Conservation (phyloP, 148 eudicot genomes). For the Linanthus parryae region DNA sequence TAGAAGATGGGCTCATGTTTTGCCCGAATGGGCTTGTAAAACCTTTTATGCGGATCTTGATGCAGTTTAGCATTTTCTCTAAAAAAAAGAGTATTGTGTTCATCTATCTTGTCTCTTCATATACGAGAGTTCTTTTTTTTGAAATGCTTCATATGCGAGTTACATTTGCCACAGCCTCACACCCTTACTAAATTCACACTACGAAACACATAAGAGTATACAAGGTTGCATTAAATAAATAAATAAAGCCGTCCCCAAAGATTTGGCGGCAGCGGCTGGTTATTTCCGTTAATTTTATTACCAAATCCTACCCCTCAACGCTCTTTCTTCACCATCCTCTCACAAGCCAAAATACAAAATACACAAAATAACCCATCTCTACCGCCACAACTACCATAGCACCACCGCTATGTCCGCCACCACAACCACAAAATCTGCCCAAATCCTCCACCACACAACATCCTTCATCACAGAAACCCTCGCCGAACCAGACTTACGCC, state of each 20-base stretch:
- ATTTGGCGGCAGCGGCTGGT: background rate
- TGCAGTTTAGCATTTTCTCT: too few species aligned
- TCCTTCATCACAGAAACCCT: slow-evolving; percentile 26
- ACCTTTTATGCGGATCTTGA: too few species aligned
- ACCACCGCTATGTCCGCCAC: slow-evolving; percentile 27
- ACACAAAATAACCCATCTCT: background rate
- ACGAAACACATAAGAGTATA: too few species aligned
- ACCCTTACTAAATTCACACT: too few species aligned
- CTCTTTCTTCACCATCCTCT: background rate
- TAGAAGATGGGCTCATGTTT: too few species aligned
- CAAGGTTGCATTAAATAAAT: too few species aligned
- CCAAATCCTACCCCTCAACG: background rate
- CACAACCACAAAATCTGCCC: slow-evolving; percentile 13
- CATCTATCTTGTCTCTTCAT: too few species aligned
- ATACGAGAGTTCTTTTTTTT: too few species aligned
- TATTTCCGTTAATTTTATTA: background rate
- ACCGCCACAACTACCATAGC: slow-evolving; percentile 4
- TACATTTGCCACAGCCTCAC: too few species aligned
- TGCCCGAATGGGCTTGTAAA: too few species aligned
- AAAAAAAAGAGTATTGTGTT: too few species aligned
- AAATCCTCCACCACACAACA: slow-evolving; percentile 29
- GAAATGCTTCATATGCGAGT: too few species aligned
- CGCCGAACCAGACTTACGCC: slow-evolving; percentile 27
- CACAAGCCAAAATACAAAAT: background rate
- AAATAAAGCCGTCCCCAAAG: background rate